phyloP scores from a whole-genome alignment of 2,329 filamentous ascomycete genomes.

The Cladosporium austrohemisphaericum region DNA sequence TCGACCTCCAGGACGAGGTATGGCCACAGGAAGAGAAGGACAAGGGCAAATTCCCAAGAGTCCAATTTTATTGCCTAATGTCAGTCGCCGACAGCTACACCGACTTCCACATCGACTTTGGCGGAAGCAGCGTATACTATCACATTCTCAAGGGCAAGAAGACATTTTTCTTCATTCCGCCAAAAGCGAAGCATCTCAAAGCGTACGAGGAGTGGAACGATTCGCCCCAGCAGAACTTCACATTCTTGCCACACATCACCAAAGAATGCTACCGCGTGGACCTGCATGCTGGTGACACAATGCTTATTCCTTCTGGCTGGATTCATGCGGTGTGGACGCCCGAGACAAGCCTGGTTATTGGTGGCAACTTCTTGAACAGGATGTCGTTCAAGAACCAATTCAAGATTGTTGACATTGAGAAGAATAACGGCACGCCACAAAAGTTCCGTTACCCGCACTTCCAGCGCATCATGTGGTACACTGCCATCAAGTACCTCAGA shows the following conservation, averaged over 20 bases:
- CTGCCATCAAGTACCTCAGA: conserved; percentile 60
- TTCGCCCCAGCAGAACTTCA: conserved; percentile 62
- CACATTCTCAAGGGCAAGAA: conserved; percentile 67
- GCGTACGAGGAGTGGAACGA: conserved; percentile 70
- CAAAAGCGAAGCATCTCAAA: conserved; percentile 64
- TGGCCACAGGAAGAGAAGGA: conserved; percentile 52
- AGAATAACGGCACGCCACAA: conserved; percentile 60
- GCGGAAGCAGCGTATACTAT: conserved; percentile 67
- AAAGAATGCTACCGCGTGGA: conserved; percentile 66
- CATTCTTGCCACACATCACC: conserved; percentile 61
- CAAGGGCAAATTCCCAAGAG: conserved; percentile 57
- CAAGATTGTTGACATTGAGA: conserved; percentile 62
- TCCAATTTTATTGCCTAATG: conserved; percentile 68
- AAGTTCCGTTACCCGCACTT: conserved; percentile 67
- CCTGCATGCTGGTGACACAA: conserved; percentile 63
- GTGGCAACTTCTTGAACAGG: conserved; percentile 65
- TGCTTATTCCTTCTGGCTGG: conserved; percentile 69
- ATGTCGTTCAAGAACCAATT: conserved; percentile 66
- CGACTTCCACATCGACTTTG: conserved; percentile 70
- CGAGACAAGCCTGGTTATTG: conserved; percentile 65
- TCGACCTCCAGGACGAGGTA: conserved; percentile 55
- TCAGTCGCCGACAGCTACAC: conserved; percentile 68
- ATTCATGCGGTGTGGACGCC: conserved; percentile 71
- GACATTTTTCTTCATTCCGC: conserved; percentile 68
- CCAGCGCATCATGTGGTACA: conserved; percentile 67